These are phyloP conservation scores for Rehmannia glutinosa DNA, from an alignment of 257 asterid species.

Conservation along the genomic window DNA sequence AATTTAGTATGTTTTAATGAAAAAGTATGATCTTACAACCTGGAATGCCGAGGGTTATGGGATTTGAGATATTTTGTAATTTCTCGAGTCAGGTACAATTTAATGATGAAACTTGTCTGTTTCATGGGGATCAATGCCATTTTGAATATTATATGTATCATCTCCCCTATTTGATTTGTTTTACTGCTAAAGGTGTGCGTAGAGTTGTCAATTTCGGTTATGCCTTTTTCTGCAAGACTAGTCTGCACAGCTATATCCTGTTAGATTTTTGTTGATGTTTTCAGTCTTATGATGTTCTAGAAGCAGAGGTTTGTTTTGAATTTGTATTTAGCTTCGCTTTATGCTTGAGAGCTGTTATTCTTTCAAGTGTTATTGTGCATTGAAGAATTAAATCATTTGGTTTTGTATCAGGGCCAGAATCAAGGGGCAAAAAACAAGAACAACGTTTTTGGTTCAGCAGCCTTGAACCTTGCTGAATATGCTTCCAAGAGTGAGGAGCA, in stretches of 20 bases:
- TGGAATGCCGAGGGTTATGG: not conserved
- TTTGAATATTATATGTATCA: not conserved
- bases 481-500: conserved; percentile 57
- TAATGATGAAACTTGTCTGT: not conserved
- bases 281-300: not conserved
- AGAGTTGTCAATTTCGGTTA: too few relatives aligned
- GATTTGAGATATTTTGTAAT: too few relatives aligned
- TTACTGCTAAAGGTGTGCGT: too few relatives aligned
- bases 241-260: not conserved
- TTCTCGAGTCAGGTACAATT: too few relatives aligned
- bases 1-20: not conserved
- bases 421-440: conserved; percentile 69
- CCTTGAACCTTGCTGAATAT: conserved; percentile 74
- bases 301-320: not conserved
- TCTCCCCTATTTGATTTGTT: too few relatives aligned
- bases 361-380: not conserved
- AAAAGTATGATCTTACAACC: too few relatives aligned
- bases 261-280: not conserved
- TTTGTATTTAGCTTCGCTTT: not conserved
- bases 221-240: too few relatives aligned
- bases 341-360: not conserved
- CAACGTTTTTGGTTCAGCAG: conserved; percentile 51
- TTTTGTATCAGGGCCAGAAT: conserved; percentile 45
- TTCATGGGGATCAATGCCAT: not conserved
- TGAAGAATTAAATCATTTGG: not conserved